Base-by-base conservation (phyloP, 768 basidiomycete species). In the Auricularia heimuer region DNA sequence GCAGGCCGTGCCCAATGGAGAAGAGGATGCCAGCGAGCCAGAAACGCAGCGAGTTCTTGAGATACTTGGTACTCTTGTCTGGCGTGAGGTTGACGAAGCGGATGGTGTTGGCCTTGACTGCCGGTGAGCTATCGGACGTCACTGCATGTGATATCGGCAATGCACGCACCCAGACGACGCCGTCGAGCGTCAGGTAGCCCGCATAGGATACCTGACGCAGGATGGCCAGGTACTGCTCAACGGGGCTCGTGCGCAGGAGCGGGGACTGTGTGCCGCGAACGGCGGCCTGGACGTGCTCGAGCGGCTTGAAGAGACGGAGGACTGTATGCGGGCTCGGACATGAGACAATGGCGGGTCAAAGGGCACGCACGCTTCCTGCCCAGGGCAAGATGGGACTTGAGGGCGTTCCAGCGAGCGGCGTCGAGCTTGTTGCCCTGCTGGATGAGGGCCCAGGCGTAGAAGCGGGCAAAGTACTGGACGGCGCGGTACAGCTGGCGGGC, bases 281-380 rank as follows among this genome's bases (percentile, higher is more conserved):
- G 36, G 92, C 94, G 1, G 92, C 85, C 74, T 98, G 96, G 4
- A 95, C 79, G 76, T 97, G 93, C 73, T 99, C 97, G 67, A 95
- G 70, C 7, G 94, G 94, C 76, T 98, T 96, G 69, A 94, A 93
- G 63, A 99, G 79, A 16, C 97, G 86, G 81, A 98, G 80, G 44
- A 97, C 96, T 98, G 68, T 18, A 24, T 33, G 56, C 24, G 18
- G 24, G 16, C 2, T 29, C 24, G 12, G 4, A 21, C 8, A 34
- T 10, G 54, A 33, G 8, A 47, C 10, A 54, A 63, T 62, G 67
- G 63, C 62, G 47, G 63, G 64, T 67, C 62, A 65, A 64, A 39
- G 51, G 58, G 39, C 34, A 75, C 84, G 63, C 72, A 97, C 96
- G 79, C 77, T 96, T 98, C 68, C 97, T 83, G 37, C 86, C 91